Evolutionary conservation across 495 filamentous ascomycete genomes (phyloP), one percentile per base, ranked within the genome.

Genomic region (Hypoxylon trugodes): DNA sequence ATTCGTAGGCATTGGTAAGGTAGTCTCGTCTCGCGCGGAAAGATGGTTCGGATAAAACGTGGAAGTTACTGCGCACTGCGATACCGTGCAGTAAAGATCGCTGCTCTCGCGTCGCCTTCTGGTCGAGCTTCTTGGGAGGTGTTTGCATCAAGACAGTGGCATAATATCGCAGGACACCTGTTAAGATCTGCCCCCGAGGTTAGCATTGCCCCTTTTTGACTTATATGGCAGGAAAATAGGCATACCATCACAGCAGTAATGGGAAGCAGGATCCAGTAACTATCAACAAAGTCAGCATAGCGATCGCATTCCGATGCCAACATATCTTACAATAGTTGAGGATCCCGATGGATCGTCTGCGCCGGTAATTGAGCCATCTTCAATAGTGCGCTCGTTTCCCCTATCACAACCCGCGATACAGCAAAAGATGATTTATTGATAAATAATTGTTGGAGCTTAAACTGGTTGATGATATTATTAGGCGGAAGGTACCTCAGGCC

Each of bases 321-420:
- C 28, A 47, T 46, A 21, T 45, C 56, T 73, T 77, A 97, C 95
- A 98, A 97, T 60, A 98, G 84, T 74, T 96, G 94, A 67, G 95
- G 96, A 93, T 98, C 95, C 84, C 95, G 80, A 81, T 95, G 90
- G 87, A 98, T 97, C 78, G 92, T 93, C 81, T 98, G 95, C 63
- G 89, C 86, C 59, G 89, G 83, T 64, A 90, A 83, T 81, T 93
- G 90, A 60, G 91, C 90, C 96, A 98, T 98, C 9, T 36, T 83
- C 33, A 59, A 42, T 9, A 7, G 30, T 6, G 13, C 37, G 3
- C 1, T 26, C 8, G 10, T 38, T 8, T 21, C 15, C 36, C 33
- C 26, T 18, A 9, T 9, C 18, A 12, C 33, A 30, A 30, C 4
- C 21, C 15, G 33, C 2, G 13, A 21, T 30, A 16, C 10, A 38